Base-by-base conservation (phyloP, 2,329 filamentous ascomycete species). In the Alternaria angustiovoidea region DNA sequence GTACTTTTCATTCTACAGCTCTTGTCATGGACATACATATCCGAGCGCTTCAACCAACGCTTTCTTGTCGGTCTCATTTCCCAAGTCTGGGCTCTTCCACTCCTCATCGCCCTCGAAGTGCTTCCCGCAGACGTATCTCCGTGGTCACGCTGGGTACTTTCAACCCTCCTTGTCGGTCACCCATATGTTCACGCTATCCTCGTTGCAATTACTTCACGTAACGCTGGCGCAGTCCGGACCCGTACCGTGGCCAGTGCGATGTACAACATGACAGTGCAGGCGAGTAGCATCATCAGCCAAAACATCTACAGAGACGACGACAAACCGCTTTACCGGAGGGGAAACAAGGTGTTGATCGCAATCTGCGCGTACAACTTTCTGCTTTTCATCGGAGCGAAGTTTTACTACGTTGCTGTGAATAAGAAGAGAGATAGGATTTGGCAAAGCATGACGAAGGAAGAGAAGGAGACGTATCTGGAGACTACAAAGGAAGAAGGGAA, bases 261-360 rank as follows among this genome's bases (percentile, higher is more conserved):
- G 34, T 83, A 83, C 71, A 82, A 82, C 46, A 79, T 80, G 74
- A 68, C 62, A 16, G 75, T 78, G 0, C 76, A 79, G 47, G 69
- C 73, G 3, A 62, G 63, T 12, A 70, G 56, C 18, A 78, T 78
- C 49, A 74, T 77, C n/a, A 61, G 65, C 5, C 67, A 71, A 51
- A 79, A 78, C 32, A 84, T 88, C n/a, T 88, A 88, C 67, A 77
- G 82, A 1, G 79, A 85, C 1, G 78, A 85, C 36, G 87, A 89
- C 32, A 79, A 79, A 61, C 76, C 76, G 38, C 43, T 79, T 5
- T 88, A 89, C 59, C 77, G 79, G 2, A 78, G 80, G 0, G 87
- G 87, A 0, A 88, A 89, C 60, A 81, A 79, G 42, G 79, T 83
- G 0, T 72, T 88, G 1, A 80, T 89, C 48, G 82, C 72, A 0